phyloP scores from a whole-genome alignment of 768 basidiomycete species.

The Tricholoma terreum region DNA sequence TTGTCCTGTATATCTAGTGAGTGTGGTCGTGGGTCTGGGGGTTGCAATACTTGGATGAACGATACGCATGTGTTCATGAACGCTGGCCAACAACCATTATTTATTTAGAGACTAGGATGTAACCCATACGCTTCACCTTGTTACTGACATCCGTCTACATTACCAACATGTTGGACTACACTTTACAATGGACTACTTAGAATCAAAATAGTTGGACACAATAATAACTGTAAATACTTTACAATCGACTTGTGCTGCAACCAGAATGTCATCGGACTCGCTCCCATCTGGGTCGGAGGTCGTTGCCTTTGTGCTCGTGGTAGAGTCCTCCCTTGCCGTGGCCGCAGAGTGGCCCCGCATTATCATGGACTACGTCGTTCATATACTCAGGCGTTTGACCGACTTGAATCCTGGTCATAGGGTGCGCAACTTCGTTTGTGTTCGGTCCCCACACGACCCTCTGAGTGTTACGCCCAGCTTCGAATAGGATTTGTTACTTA shows the following conservation, averaged over 20 bases:
- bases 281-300: slow-evolving; percentile 12
- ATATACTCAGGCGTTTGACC: slow-evolving; percentile 48
- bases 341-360: slow-evolving; percentile 50
- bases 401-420: slow-evolving; percentile 39
- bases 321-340: slow-evolving; percentile 58
- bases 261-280: too few species aligned
- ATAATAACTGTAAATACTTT: too few species aligned
- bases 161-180: too few species aligned
- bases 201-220: too few species aligned
- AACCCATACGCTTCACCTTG: too few species aligned
- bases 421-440: slow-evolving; percentile 26
- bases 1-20: not conserved
- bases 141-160: too few species aligned
- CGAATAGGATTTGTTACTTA: slow-evolving; percentile 60
- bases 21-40: not conserved
- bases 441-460: not conserved
- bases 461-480: slow-evolving; percentile 18
- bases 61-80: not conserved
- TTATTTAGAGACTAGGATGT: too few species aligned
- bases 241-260: too few species aligned
- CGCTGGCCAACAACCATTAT: too few species aligned
- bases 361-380: slow-evolving; percentile 45
- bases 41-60: not conserved
- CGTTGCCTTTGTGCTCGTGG: slow-evolving; percentile 53
- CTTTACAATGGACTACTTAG: too few species aligned